phyloP scores from a whole-genome alignment of 768 basidiomycete species.

The Holtermanniella nyarrowii region DNA sequence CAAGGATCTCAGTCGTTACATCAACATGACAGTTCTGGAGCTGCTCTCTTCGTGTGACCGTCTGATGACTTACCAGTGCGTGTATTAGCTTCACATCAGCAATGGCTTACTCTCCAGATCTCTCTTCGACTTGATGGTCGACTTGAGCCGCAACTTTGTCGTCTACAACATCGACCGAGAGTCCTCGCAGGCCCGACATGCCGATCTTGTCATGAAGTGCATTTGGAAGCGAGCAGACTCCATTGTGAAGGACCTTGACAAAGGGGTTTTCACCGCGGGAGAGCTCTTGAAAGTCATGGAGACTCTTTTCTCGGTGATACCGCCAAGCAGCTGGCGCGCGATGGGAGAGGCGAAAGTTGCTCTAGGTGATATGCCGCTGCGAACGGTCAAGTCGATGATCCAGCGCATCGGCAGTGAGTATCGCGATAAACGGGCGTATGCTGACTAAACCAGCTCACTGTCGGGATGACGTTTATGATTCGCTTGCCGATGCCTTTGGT shows the following conservation, averaged over 20 bases:
- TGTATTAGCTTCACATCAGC: neutral
- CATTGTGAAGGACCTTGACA: constrained; percentile 80
- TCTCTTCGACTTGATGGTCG: constrained; percentile 68
- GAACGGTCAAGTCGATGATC: constrained; percentile 96
- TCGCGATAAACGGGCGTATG: constrained; percentile 1
- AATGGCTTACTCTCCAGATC: constrained; percentile 45
- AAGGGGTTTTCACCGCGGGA: constrained; percentile 68
- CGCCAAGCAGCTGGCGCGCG: constrained; percentile 92
- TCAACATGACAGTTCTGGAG: constrained; percentile 95
- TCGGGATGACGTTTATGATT: constrained; percentile 70
- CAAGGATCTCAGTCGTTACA: constrained; percentile 87
- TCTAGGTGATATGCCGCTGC: constrained; percentile 92
- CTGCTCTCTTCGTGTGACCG: constrained; percentile 80
- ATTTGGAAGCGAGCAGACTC: constrained; percentile 96
- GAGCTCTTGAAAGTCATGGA: constrained; percentile 87
- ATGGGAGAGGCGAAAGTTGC: constrained; percentile 83
- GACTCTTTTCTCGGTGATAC: constrained; percentile 81
- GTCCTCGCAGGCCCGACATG: constrained; percentile 75
- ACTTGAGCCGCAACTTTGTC: constrained; percentile 51
- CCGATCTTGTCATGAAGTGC: constrained; percentile 88
- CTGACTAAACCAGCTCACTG: constrained; percentile 54
- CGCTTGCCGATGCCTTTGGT: constrained; percentile 81
- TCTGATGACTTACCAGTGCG: constrained; percentile 84
- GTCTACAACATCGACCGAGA: constrained; percentile 49
- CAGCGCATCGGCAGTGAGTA: constrained; percentile 89